Percentiles rank a stretch among this genome's conserved stretches.
Conservation (phyloP, 352 stramenopile species). For the Nothophytophthora sp. region DNA sequence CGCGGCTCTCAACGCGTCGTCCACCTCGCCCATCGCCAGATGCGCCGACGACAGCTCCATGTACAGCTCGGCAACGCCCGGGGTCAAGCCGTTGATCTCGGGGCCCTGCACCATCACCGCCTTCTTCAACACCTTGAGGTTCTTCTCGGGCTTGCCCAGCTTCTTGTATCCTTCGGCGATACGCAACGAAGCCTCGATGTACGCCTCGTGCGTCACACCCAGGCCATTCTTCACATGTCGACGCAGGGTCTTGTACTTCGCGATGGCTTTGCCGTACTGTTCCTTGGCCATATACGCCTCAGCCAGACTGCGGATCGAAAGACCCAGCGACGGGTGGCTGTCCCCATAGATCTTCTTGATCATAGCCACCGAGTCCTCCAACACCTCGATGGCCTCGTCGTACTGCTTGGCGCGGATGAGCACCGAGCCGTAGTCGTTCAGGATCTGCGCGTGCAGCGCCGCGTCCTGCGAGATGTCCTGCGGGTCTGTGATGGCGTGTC, state of each 20-base stretch:
- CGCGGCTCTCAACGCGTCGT: conserved; percentile 34
- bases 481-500: conserved; percentile 49
- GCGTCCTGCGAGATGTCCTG: conserved; percentile 70
- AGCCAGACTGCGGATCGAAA: conserved; percentile 74
- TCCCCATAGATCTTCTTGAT: conserved; percentile 76
- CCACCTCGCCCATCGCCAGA: conserved; percentile 42
- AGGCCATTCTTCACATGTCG: conserved; percentile 71
- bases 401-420: conserved; percentile 73
- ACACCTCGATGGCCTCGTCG: conserved; percentile 75
- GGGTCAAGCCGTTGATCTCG: conserved; percentile 63
- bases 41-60: conserved; percentile 70
- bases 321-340: conserved; percentile 76
- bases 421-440: conserved; percentile 81
- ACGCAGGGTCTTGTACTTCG: conserved; percentile 70
- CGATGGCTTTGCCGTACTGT: conserved; percentile 65
- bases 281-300: conserved; percentile 84
- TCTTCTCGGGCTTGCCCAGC: conserved; percentile 52
- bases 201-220: conserved; percentile 68
- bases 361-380: conserved; percentile 76
- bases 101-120: conserved; percentile 52
- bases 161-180: conserved; percentile 79
- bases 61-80: conserved; percentile 74
- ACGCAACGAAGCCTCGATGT: conserved; percentile 67
- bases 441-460: conserved; percentile 71
- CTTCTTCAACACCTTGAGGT: conserved; percentile 56